Evolutionary conservation across 441 rosid species (phyloP), one percentile per base, ranked within the genome.

Genomic region (Euphorbia celastroides): DNA sequence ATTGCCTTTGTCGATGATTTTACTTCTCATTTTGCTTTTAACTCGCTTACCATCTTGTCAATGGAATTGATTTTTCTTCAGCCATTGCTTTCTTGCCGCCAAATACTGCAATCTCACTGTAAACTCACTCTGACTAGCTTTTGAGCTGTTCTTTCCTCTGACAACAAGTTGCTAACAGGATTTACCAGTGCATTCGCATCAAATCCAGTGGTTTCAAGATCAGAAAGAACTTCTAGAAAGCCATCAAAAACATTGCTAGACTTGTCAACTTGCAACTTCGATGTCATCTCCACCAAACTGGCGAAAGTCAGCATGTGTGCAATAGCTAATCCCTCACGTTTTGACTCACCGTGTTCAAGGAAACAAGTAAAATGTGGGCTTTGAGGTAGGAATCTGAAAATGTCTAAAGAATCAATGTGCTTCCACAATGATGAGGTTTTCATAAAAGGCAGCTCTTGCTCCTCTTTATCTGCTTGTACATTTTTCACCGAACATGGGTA

Each of bases 191-290:
- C 42, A 28, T 61, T 69, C 0, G 51, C 60, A 36, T 69, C 72
- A 26, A 69, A 69, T 51, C 72, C 72, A 50, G 17, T 26, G 38
- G 7, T 12, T 69, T 69, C 66, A 0, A 69, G 66, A 36, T 60
- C 65, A 7, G 72, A 14, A 60, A 69, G 66, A 25, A 30, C 20
- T 48, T 68, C 59, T 25, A 59, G 26, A 46, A 42, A 62, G 56
- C 38, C 46, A 2, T 26, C 17, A 9, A 44, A 44, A 27, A 46
- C 16, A 7, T 44, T 8, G 26, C 56, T 44, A 27, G 36, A 22
- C 13, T n/a, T 32, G 7, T 46, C 66, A 10, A 62, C 56, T 44
- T 25, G 22, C 56, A 62, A 62, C 23, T 62, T 46, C 23, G 66
- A 44, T 26, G 56, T 62, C 55, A 1, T 25, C 23, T 62, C 66